Base-by-base conservation (phyloP, 768 basidiomycete genomes). In the Pulveroboletus ravenelii region DNA sequence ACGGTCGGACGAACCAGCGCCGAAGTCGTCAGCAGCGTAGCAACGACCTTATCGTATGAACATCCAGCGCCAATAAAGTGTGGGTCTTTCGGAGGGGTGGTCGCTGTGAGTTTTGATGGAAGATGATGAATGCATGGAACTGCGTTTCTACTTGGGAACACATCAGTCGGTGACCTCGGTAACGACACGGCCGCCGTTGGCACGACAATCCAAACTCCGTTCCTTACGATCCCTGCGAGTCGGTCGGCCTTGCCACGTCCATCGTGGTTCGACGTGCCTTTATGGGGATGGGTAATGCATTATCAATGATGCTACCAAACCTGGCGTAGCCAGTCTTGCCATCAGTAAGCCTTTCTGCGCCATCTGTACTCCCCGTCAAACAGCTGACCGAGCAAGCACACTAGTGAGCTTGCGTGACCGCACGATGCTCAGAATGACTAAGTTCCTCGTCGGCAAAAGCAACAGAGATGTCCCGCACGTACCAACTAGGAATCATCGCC, bases 1-100 rank as follows among this genome's bases (percentile, higher is more conserved):
- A 61, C 25, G 55, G 57, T 53, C 59, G 52, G 59, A 35, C 38
- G 14, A 30, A 5, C 4, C 20, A 23, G n/a, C 32, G 20, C 20
- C 20, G 20, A 23, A 23, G 4, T 23, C 20, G 20, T 23, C 20
- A 23, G 20, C 20, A 23, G 20, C 20, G 4, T 50, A 34, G 23
- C 29, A 37, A 48, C 17, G 30, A 10, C 23, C 20, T 14, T 25
- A 5, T 25, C 17, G 29, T 42, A 18, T 7, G 10, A 13, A 10
- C 23, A 34, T 44, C 31, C 43, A 15, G 18, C 17, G 30, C 5
- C 31, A 23, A 23, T 23, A 12, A 8, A n/a, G 41, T 31, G 41
- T 51, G 51, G 18, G 30, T 23, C 20, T 23, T 23, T 23, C 20
- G 4, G 20, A 23, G 20, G 20, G 20, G 20, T 23, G 30, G n/a